phyloP scores from a whole-genome alignment of 2,329 filamentous ascomycete genomes.

The Ophiocordyceps camponoti-floridani region DNA sequence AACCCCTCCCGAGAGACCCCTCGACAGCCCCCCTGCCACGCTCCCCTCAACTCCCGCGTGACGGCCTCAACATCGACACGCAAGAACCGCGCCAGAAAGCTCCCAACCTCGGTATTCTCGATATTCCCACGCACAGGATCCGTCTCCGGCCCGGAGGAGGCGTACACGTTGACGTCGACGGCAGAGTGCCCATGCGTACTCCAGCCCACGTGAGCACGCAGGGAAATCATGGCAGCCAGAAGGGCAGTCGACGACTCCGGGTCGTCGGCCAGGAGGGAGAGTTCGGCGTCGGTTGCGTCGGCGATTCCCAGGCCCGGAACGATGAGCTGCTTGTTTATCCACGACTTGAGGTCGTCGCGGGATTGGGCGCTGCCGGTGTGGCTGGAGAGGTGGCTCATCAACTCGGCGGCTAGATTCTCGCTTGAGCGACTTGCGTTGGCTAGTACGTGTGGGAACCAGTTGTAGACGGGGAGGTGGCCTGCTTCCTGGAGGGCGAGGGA shows the following conservation, averaged over 20 bases:
- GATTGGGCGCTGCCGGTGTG: conserved; percentile 13
- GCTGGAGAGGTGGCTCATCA: conserved; percentile 36
- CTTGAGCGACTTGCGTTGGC: conserved; percentile 60
- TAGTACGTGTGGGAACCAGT: conserved; percentile 71
- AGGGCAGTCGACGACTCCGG: conserved; percentile 34
- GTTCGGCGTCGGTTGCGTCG: conserved; percentile 54
- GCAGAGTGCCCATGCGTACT: conserved; percentile 83
- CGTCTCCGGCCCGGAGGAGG: conserved; percentile 48
- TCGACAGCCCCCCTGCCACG: too few species aligned
- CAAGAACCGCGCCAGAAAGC: conserved; percentile 65
- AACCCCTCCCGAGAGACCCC: not conserved
- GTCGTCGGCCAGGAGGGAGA: conserved; percentile 43
- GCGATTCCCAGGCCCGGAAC: conserved; percentile 55
- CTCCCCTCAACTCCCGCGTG: conserved; percentile 48
- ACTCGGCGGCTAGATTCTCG: conserved; percentile 48
- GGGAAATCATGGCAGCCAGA: conserved; percentile 74
- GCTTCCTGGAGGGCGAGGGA: conserved; percentile 54
- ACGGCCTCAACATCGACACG: conserved; percentile 62
- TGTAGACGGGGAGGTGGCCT: conserved; percentile 35
- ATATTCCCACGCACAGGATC: conserved; percentile 62
- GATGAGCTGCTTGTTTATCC: conserved; percentile 52
- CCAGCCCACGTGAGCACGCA: conserved; percentile 83
- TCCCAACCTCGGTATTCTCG: conserved; percentile 85
- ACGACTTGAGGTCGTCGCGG: conserved; percentile 32
- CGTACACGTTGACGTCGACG: conserved; percentile 94